Conservation (phyloP, 164 flowering plant genomes). For the Berberis thunbergii region DNA sequence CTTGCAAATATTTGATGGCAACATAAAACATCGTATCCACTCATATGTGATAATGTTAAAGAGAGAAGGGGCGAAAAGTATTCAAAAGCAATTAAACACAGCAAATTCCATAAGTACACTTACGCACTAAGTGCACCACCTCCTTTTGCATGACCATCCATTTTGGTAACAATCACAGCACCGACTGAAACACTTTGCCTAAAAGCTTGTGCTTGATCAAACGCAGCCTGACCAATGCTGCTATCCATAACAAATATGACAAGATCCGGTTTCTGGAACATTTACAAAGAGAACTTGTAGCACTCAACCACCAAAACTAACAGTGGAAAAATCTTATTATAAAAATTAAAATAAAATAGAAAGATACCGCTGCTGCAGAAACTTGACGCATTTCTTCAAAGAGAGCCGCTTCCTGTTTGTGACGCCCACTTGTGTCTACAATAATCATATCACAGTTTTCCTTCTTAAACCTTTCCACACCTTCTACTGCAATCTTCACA, state of each 20-base stretch:
- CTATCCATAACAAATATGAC: slow-evolving; percentile 98
- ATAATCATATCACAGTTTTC: slow-evolving; percentile 96
- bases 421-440: slow-evolving; percentile 98
- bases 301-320: neutral
- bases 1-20: no score
- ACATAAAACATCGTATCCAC: no score
- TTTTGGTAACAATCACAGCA: slow-evolving; percentile 67
- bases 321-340: neutral
- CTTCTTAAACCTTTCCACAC: slow-evolving; percentile 88
- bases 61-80: no score
- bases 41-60: no score
- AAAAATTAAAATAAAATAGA: neutral
- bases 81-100: no score
- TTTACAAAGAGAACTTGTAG: neutral
- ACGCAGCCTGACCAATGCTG: slow-evolving; percentile 99
- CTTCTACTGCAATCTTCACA: slow-evolving; percentile 91
- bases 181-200: slow-evolving; percentile 97
- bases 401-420: slow-evolving; percentile 93
- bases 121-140: slow-evolving; percentile 34
- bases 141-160: slow-evolving; percentile 36
- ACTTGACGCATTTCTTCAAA: slow-evolving; percentile 99
- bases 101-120: neutral
- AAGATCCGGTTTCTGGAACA: slow-evolving; percentile 93
- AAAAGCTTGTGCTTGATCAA: slow-evolving; percentile 98
- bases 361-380: slow-evolving; percentile 79